Base-by-base conservation (phyloP, 1,284 basidiomycete genomes). In the Papiliotrema nemorosa region DNA sequence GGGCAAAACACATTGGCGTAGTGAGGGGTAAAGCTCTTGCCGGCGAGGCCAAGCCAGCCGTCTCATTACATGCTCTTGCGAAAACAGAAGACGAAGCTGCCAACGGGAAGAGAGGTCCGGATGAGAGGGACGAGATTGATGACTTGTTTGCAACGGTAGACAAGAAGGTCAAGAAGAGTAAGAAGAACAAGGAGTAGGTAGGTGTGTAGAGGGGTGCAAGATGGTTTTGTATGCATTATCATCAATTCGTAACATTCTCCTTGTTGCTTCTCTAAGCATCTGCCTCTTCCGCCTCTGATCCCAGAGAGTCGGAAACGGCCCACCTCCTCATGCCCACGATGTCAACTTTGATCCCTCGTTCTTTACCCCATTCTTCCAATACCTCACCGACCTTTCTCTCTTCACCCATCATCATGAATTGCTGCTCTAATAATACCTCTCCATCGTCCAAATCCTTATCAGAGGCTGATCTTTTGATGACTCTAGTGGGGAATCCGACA, bases 401-500 rank as follows among this genome's bases (percentile, higher is more conserved):
- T 34, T 80, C 76, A 41, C 75, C 69, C 34, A 66, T 58, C 81
- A 90, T 88, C 79, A 87, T 84, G 64, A 91, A 90, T 4, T 83
- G 83, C 67, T 96, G 92, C 22, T 84, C 79, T 64, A 90, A 87
- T 49, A 97, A 73, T 33, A 64, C 60, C 54, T 85, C 82, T 34
- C 82, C 80, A 20, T 76, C 76, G 4, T 75, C 59, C 20, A 44
- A 42, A 13, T 46, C 39, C 34, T 55, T 57, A 16, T 50, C 55
- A 3, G 38, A 48, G 13, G 43, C 47, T n/a, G n/a, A n/a, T 22
- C 75, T 61, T 13, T 63, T 74, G 38, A 96, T 78, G 0, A 78
- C 79, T n/a, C 73, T 75, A 0, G 90, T 90, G 24, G 87, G 82
- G 72, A 93, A 87, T 1, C 91, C 92, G 10, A 86, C 85, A 31